Evolutionary conservation across 257 asterid genomes (phyloP).

Genomic region (Jaltomata sinuosa): DNA sequence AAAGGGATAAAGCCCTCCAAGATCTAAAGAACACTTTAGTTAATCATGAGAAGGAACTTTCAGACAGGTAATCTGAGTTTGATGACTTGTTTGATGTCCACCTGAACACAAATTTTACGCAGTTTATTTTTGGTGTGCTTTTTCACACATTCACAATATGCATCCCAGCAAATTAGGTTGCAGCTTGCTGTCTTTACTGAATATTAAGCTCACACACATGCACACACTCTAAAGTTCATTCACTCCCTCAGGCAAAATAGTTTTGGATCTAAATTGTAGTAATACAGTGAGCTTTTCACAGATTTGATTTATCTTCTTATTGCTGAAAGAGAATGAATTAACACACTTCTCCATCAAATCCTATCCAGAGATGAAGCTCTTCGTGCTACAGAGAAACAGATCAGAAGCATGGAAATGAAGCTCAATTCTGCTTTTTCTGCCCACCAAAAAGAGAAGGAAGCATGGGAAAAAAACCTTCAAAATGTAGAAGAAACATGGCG

Average conservation of each 20-base stretch:
- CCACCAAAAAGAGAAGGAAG: slow-evolving; percentile 72
- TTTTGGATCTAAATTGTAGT: background rate
- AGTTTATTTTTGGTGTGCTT: background rate
- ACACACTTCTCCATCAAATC: slow-evolving; percentile 10
- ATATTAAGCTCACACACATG: background rate
- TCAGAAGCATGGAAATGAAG: slow-evolving; percentile 59
- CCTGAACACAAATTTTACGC: background rate
- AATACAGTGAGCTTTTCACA: background rate
- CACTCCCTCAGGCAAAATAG: background rate
- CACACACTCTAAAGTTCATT: background rate
- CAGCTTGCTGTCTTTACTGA: background rate
- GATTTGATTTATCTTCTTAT: background rate
- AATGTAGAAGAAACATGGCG: slow-evolving; percentile 93
- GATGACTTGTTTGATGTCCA: background rate
- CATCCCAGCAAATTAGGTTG: background rate
- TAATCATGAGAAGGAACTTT: slow-evolving; percentile 52
- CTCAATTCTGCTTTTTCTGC: slow-evolving; percentile 60
- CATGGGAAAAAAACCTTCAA: slow-evolving; percentile 75
- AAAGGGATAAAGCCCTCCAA: slow-evolving; percentile 80
- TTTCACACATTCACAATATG: background rate
- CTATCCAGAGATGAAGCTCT: slow-evolving; percentile 76
- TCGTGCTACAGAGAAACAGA: slow-evolving; percentile 46
- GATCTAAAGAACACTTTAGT: slow-evolving; percentile 61
- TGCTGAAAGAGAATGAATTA: background rate
- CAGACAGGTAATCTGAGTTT: slow-evolving; percentile 47